Base-by-base conservation (phyloP, 2,329 filamentous ascomycete species). In the Sodiomyces alkalinus region DNA sequence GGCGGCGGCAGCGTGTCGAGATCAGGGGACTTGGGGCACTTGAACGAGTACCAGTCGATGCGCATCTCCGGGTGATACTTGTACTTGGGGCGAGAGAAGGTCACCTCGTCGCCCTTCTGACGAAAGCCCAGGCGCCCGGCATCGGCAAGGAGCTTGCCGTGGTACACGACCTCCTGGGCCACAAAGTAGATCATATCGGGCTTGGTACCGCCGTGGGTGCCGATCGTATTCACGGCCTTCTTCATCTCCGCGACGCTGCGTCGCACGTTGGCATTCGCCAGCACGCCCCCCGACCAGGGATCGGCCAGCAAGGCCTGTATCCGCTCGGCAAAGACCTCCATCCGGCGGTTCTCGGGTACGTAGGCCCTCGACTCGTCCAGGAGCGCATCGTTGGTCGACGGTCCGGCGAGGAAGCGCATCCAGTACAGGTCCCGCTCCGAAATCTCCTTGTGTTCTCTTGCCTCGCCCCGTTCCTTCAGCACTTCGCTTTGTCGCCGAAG, bases 251-350 rank as follows among this genome's bases (percentile, higher is more conserved):
- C 28, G 7, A 48, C 43, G 4, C 29, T 20, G 6, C 32, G 37
- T 2, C 16, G 19, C 6, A 11, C 9, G 20, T 42, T 29, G 4
- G 26, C 24, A 4, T 28, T 25, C 7, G 32, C 31, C 19, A 53
- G 49, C 8, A 53, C 33, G 4, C 37, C 36, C 4, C 31, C 18
- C 3, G 39, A 37, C 20, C 42, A 39, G 10, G 28, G 33, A 22
- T 54, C 46, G 20, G 50, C 41, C 25, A 56, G 37, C 11, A 53
- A 27, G 26, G 39, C 39, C 37, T 46, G 39, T 26, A 56, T 35
- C 10, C 50, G 41, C 9, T 33, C 36, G 3, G 43, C 42, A 34
- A 56, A 56, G 13, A 45, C 39, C 10, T 39, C 38, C 30, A 47
- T 53, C 17, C 21, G 12, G 9, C 26, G 28, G 4, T 31, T 14